Conservation (phyloP, 2,329 filamentous ascomycete species). For the Huntiella abstrusa region DNA sequence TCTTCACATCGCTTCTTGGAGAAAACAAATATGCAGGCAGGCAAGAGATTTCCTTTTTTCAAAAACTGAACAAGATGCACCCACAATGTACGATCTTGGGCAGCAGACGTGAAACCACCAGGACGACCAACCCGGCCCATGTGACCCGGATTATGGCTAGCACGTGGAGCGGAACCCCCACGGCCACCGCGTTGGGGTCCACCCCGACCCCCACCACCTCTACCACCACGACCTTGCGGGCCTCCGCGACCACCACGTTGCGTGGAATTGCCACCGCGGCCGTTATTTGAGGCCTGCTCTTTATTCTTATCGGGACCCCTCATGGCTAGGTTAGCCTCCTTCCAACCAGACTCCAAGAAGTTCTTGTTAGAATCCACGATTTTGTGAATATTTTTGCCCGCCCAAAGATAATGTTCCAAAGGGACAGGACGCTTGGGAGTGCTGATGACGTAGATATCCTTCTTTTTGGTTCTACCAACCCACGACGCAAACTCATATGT, state of each 20-base stretch:
- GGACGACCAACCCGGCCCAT: slow-evolving; percentile 77
- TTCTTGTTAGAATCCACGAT: slow-evolving; percentile 87
- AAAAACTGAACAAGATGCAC: slow-evolving; percentile 86
- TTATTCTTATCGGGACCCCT: slow-evolving; percentile 57
- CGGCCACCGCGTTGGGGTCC: slow-evolving; percentile 35
- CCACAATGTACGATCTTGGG: slow-evolving; percentile 93
- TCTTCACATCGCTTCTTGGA: slow-evolving; percentile 96
- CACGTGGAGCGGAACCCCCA: slow-evolving; percentile 33
- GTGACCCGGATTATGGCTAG: slow-evolving; percentile 52
- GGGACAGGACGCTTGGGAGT: slow-evolving; percentile 90
- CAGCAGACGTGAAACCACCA: slow-evolving; percentile 70
- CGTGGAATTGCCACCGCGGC: slow-evolving; percentile 16
- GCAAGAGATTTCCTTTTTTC: slow-evolving; percentile 69
- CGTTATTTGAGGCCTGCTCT: slow-evolving; percentile 1
- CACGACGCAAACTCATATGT: slow-evolving; percentile 96
- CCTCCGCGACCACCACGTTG: slow-evolving; percentile 12
- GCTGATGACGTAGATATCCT: slow-evolving; percentile 97
- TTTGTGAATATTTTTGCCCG: slow-evolving; percentile 77
- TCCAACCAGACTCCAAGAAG: slow-evolving; percentile 87
- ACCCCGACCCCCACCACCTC: slow-evolving; percentile 17
- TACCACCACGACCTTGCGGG: slow-evolving; percentile 15
- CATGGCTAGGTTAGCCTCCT: slow-evolving; percentile 68
- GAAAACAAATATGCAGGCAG: slow-evolving; percentile 94
- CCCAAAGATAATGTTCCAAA: slow-evolving; percentile 92
- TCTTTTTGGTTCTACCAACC: slow-evolving; percentile 95